These are phyloP conservation scores for Moricandia arvensis DNA, from an alignment of 345 rosid genomes.

Conservation along the genomic window DNA sequence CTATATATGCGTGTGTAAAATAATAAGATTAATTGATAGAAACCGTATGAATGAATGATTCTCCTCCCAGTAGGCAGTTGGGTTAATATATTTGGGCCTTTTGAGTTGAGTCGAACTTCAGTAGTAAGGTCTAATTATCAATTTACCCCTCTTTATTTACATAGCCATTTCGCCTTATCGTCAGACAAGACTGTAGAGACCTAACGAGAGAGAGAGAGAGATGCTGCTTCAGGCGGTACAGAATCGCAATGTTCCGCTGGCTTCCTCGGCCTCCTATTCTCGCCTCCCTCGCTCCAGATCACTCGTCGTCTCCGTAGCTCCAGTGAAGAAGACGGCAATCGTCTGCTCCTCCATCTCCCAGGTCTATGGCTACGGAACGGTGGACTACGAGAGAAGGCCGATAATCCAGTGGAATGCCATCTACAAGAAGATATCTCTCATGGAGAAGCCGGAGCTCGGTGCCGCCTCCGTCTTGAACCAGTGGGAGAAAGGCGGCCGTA, in stretches of 20 bases:
- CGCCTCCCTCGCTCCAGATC: slow-evolving; percentile 34
- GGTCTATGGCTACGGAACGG: slow-evolving; percentile 68
- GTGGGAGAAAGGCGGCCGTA: slow-evolving; percentile 68
- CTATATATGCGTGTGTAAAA: neutral
- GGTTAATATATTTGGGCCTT: neutral
- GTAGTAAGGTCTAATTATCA: neutral
- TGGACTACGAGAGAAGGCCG: slow-evolving; percentile 75
- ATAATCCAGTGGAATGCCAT: slow-evolving; percentile 69
- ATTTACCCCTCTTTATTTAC: neutral
- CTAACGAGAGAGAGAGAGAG: slow-evolving; percentile 29
- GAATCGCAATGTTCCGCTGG: slow-evolving; percentile 44
- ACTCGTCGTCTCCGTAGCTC: slow-evolving; percentile 25
- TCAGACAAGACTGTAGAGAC: neutral
- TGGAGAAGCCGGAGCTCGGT: slow-evolving; percentile 79
- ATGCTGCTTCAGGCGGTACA: slow-evolving; percentile 57
- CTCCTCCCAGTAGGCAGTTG: neutral
- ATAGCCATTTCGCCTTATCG: slow-evolving; percentile 25
- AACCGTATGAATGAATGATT: no score
- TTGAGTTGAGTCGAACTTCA: slow-evolving; percentile 20
- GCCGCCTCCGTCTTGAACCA: slow-evolving; percentile 63
- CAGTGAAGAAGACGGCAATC: slow-evolving; percentile 14
- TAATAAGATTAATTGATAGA: neutral
- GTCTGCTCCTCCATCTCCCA: slow-evolving; percentile 68
- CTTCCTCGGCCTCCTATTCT: slow-evolving; percentile 48
- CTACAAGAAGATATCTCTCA: slow-evolving; percentile 68